phyloP scores from a whole-genome alignment of 768 basidiomycete genomes.

The Ephemerocybe angulata region DNA sequence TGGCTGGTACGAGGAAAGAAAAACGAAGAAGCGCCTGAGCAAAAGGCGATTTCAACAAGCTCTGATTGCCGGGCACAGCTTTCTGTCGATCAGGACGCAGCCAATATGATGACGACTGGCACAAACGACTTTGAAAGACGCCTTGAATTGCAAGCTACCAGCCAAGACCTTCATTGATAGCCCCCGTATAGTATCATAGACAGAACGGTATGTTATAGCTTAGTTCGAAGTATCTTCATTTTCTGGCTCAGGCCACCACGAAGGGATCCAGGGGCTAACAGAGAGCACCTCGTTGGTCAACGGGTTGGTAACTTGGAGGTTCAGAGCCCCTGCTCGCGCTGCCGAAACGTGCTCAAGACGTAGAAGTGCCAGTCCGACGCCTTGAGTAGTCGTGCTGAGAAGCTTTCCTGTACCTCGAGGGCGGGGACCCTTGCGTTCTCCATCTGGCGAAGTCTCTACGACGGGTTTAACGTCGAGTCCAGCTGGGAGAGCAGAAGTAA shows the following conservation, averaged over 20 bases:
- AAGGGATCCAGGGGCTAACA: slow-evolving; percentile 66
- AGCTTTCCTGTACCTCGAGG: slow-evolving; percentile 75
- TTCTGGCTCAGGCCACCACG: neutral
- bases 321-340: slow-evolving; percentile 44
- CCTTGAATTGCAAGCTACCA: too few species aligned
- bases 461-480: slow-evolving; percentile 35
- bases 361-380: slow-evolving; percentile 73
- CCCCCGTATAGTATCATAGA: neutral
- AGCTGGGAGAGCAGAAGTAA: slow-evolving; percentile 23
- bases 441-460: slow-evolving; percentile 6
- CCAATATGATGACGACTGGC: too few species aligned
- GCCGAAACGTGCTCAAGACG: slow-evolving; percentile 72
- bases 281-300: slow-evolving; percentile 32
- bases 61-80: too few species aligned
- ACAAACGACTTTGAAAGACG: too few species aligned
- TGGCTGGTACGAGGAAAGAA: too few species aligned
- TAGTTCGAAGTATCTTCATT: neutral
- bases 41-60: neutral
- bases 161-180: neutral
- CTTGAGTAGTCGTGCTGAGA: slow-evolving; percentile 55
- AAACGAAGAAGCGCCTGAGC: too few species aligned
- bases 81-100: too few species aligned
- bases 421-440: slow-evolving; percentile 36
- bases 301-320: slow-evolving; percentile 36
- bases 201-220: neutral